Evolutionary conservation across 75 land plant species (phyloP).

Genomic region (Picea sitchensis): DNA sequence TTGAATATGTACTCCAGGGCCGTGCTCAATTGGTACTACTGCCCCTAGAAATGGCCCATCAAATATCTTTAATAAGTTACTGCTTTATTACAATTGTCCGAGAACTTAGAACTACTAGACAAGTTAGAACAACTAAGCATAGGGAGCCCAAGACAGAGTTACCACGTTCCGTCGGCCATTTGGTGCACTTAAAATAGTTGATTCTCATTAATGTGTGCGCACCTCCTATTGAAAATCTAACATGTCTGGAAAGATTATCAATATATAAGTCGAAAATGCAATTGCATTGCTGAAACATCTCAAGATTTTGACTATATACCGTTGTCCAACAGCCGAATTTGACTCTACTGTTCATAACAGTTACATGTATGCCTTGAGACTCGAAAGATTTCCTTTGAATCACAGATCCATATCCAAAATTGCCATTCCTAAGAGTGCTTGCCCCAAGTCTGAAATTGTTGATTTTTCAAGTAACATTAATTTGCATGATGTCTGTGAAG

Average conservation of each 20-base stretch:
- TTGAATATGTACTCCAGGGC: not conserved
- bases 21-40: not conserved
- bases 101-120: not conserved
- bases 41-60: not conserved
- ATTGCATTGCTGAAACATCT: not conserved
- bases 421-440: not conserved
- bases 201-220: not conserved
- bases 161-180: not conserved
- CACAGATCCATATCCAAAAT: not conserved
- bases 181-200: not conserved
- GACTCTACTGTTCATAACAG: no score
- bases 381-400: not conserved
- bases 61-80: not conserved
- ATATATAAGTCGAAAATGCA: not conserved
- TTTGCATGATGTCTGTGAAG: not conserved
- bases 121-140: not conserved
- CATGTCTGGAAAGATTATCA: not conserved
- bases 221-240: not conserved
- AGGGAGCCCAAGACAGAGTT: not conserved
- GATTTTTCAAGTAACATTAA: not conserved
- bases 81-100: not conserved
- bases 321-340: not conserved
- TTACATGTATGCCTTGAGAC: not conserved
- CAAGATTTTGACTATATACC: not conserved
- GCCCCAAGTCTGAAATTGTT: not conserved